phyloP scores from a whole-genome alignment of 805 yeast species.

The Barnettozyma botsteinii region DNA sequence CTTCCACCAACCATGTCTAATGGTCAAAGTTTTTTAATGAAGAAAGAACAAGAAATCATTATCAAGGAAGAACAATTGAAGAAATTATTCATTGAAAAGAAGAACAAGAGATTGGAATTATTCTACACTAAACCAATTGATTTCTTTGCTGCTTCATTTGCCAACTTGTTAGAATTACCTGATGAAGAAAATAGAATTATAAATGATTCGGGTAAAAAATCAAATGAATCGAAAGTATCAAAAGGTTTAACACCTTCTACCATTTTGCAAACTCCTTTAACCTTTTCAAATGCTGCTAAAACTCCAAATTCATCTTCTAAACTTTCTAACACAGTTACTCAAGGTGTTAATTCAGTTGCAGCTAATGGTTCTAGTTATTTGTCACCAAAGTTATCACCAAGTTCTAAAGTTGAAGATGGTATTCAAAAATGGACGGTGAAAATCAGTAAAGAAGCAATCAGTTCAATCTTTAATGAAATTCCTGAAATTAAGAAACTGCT shows the following conservation, averaged over 20 bases:
- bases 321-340: background rate
- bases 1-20: slow-evolving; percentile 4
- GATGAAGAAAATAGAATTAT: slow-evolving; percentile 24
- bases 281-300: slow-evolving; percentile 22
- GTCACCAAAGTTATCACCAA: slow-evolving; percentile 25
- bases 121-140: slow-evolving; percentile 18
- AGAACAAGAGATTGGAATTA: slow-evolving; percentile 20
- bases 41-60: slow-evolving; percentile 23
- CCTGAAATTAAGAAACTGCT: slow-evolving; percentile 18
- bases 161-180: slow-evolving; percentile 21
- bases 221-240: slow-evolving; percentile 17
- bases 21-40: slow-evolving; percentile 11
- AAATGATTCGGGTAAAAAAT: slow-evolving; percentile 15
- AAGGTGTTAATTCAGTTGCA: slow-evolving; percentile 1
- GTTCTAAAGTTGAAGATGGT: slow-evolving; percentile 4
- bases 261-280: slow-evolving; percentile 25
- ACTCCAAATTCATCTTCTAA: slow-evolving; percentile 24
- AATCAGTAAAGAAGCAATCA: slow-evolving; percentile 23
- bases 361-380: slow-evolving; percentile 14
- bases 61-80: slow-evolving; percentile 15
- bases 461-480: slow-evolving; percentile 15
- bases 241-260: slow-evolving; percentile 27
- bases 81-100: slow-evolving; percentile 17
- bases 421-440: slow-evolving; percentile 19
- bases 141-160: slow-evolving; percentile 24